A percentile compares a stretch with the other conserved stretches of the same genome.
Evolutionary conservation across 2,329 filamentous ascomycete genomes (phyloP).

Genomic region (Fusarium globosum): DNA sequence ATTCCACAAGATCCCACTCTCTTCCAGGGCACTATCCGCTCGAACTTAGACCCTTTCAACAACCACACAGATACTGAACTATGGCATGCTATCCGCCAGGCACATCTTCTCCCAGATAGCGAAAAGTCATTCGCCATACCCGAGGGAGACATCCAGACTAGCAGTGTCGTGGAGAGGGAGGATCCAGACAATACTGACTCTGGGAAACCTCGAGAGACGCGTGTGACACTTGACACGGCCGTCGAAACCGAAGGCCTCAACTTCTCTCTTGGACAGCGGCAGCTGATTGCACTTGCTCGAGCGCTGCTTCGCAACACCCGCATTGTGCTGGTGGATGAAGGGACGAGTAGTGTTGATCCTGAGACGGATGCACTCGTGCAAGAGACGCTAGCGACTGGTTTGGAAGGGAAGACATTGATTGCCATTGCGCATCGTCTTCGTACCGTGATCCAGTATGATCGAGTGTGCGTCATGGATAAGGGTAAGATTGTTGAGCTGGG

Average conservation of each 20-base stretch:
- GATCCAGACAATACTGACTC: background rate
- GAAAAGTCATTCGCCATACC: background rate
- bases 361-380: background rate
- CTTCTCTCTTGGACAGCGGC: background rate
- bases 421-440: background rate
- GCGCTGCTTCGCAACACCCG: background rate
- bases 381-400: background rate
- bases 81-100: background rate
- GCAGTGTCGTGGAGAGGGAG: background rate
- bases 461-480: background rate
- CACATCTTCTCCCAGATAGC: background rate
- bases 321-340: background rate
- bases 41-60: constrained; percentile 63
- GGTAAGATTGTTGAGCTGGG: background rate
- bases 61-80: background rate
- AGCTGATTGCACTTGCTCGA: background rate
- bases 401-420: background rate
- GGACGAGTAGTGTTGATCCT: background rate
- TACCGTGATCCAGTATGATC: background rate
- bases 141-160: background rate
- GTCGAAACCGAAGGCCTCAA: background rate
- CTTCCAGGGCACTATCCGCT: constrained; percentile 80
- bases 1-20: constrained; percentile 83
- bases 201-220: background rate
- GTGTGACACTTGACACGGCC: background rate